Conservation (phyloP, 2,329 filamentous ascomycete genomes). For the Calonectria fujianensis region DNA sequence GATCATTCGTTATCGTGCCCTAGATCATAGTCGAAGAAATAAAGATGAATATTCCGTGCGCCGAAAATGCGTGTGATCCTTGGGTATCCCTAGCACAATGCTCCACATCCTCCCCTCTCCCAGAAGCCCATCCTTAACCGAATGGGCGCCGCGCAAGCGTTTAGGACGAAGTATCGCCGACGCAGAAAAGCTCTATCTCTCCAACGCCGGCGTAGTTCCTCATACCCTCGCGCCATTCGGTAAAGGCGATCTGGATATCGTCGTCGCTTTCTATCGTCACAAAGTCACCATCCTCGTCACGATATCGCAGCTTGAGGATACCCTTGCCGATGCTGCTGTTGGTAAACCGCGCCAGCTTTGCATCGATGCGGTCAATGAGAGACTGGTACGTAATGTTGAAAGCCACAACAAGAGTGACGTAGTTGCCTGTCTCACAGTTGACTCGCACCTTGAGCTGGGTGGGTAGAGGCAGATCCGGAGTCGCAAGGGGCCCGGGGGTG, state of each 20-base stretch:
- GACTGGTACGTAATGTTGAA: conserved; percentile 97
- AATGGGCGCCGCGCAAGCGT: conserved; percentile 28
- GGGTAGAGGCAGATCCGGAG: conserved; percentile 72
- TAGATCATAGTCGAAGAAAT: conserved; percentile 53
- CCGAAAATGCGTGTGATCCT: conserved; percentile 58
- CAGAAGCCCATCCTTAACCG: conserved; percentile 36
- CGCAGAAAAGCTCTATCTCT: conserved; percentile 92
- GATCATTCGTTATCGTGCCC: conserved; percentile 52
- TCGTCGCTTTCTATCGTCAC: conserved; percentile 97
- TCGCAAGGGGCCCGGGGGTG: conserved; percentile 55
- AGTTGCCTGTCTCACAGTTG: conserved; percentile 88
- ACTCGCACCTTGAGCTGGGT: conserved; percentile 97
- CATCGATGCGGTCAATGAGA: conserved; percentile 95
- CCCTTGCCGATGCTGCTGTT: conserved; percentile 88
- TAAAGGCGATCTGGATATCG: conserved; percentile 95
- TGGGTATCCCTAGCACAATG: conserved; percentile 56
- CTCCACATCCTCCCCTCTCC: conserved; percentile 44
- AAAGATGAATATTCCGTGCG: conserved; percentile 55
- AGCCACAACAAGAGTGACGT: conserved; percentile 95
- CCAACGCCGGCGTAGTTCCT: conserved; percentile 80
- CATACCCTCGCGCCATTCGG: conserved; percentile 89
- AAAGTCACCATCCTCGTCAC: conserved; percentile 93
- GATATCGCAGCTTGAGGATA: conserved; percentile 90
- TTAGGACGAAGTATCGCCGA: conserved; percentile 67
- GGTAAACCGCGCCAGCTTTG: conserved; percentile 92